Evolutionary conservation across 306 rosid genomes (phyloP).

Genomic region (Glycine latifolia): DNA sequence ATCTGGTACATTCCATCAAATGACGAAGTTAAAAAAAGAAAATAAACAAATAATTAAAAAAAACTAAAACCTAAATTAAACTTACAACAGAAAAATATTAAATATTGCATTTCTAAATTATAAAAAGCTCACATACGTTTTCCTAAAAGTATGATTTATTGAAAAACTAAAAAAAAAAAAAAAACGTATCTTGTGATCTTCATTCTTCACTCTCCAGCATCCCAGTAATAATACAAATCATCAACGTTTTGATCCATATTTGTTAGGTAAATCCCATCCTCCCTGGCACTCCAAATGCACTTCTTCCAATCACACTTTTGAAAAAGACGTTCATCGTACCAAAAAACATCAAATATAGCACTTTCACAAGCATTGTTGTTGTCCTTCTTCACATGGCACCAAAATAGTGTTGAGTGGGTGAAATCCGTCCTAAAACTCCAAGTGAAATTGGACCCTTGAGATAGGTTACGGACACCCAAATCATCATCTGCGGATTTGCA

Average conservation of each 20-base stretch:
- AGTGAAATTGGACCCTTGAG: conserved; percentile 48
- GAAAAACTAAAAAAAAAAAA: background rate
- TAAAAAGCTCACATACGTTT: background rate
- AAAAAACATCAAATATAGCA: conserved; percentile 46
- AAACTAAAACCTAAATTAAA: background rate
- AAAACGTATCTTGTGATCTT: background rate
- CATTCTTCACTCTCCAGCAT: background rate
- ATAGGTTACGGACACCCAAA: conserved; percentile 25
- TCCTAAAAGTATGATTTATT: background rate
- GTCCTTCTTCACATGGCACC: conserved; percentile 47
- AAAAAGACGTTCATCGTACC: conserved; percentile 56
- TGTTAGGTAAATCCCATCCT: conserved; percentile 52
- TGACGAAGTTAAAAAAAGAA: background rate
- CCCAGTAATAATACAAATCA: conserved; percentile 45
- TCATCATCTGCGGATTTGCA: conserved; percentile 55
- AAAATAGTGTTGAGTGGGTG: conserved; percentile 49
- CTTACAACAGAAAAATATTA: background rate
- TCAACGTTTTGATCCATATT: conserved; percentile 7
- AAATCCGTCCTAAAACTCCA: conserved; percentile 59
- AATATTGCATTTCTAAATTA: no score
- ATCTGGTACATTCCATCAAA: background rate
- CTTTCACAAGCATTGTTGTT: background rate
- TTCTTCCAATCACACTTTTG: conserved; percentile 56
- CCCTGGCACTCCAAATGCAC: conserved; percentile 57
- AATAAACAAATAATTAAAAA: background rate